Evolutionary conservation across 2,329 filamentous ascomycete species (phyloP), one percentile per base, ranked within the genome.

Genomic region (Aspergillus sp.): DNA sequence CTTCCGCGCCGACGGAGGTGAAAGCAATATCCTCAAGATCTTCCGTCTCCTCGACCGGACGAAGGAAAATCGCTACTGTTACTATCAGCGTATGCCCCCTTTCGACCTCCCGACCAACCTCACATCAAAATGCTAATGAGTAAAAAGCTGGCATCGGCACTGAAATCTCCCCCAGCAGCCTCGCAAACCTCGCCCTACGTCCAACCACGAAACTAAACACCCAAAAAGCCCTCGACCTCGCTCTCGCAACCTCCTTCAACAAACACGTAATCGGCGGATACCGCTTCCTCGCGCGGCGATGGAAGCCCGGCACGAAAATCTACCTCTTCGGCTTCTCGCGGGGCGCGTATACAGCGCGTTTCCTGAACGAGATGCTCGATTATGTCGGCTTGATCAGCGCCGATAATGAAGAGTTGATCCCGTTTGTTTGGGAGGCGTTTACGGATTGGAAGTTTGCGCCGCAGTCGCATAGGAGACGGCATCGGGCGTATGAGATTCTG

Each of bases 11-110:
- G 67, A 67, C 45, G 63, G 65, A n/a, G 57, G 60, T 2, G 69
- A 71, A 45, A 72, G 65, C 52, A 73, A 72, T 50, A 67, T 72
- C 27, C 55, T 72, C 15, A 72, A 66, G 53, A 67, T 71, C 9
- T 71, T 66, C 52, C 63, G 66, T 5, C 67, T 69, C 64, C 55
- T 68, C 2, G 60, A 67, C 45, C 60, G 64, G 20, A 61, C 50
- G 15, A 63, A 65, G 19, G 46, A 51, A 3, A 43, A 56, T 35
- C 33, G 53, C 52, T 54, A 41, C 19, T 57, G 55, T 35, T 58
- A 58, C 41, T 58, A 58, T 30, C 55, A 58, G 30, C 55, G 55
- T 58, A 52, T 7, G 52, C 45, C n/a, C 9, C 15, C 20, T 1
- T 10, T 5, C 7, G 5, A 19, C 20, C 1, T 7, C 2, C 10